phyloP scores from a whole-genome alignment of 805 yeast species.

The Cyberlindnera nakhonratchasimensis region DNA sequence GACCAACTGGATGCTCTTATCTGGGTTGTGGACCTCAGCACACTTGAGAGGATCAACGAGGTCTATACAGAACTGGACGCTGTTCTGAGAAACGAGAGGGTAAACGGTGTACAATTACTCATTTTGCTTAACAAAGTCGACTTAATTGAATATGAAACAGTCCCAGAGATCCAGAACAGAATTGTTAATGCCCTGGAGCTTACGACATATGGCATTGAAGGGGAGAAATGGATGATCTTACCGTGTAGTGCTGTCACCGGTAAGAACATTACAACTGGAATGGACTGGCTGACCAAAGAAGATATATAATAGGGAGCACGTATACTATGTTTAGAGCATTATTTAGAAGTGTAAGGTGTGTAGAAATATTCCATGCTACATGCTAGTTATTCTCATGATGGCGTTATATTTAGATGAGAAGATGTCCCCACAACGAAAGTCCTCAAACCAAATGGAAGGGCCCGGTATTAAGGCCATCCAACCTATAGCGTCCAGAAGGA shows the following conservation, averaged over 20 bases:
- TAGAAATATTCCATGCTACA: too few relatives aligned
- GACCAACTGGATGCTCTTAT: conserved; percentile 71
- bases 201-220: conserved; percentile 10
- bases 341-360: too few relatives aligned
- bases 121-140: conserved; percentile 77
- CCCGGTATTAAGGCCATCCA: conserved; percentile 3
- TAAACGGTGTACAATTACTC: conserved; percentile 66
- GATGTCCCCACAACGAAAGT: conserved; percentile 5
- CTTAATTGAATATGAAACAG: conserved; percentile 34
- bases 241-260: conserved; percentile 17
- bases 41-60: conserved; percentile 59
- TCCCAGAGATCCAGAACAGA: conserved; percentile 13
- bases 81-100: conserved; percentile 52
- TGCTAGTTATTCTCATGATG: too few relatives aligned
- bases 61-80: conserved; percentile 61
- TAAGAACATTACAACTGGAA: conserved; percentile 5
- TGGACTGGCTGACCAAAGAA: conserved; percentile 9
- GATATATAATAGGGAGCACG: neutral
- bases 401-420: neutral
- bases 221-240: conserved; percentile 16
- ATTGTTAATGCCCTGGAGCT: conserved; percentile 14
- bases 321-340: neutral
- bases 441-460: conserved; percentile 3
- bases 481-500: conserved; percentile 10
- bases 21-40: conserved; percentile 79